These are phyloP conservation scores for Fagus crenata DNA, from an alignment of 306 rosid genomes.

Conservation along the genomic window DNA sequence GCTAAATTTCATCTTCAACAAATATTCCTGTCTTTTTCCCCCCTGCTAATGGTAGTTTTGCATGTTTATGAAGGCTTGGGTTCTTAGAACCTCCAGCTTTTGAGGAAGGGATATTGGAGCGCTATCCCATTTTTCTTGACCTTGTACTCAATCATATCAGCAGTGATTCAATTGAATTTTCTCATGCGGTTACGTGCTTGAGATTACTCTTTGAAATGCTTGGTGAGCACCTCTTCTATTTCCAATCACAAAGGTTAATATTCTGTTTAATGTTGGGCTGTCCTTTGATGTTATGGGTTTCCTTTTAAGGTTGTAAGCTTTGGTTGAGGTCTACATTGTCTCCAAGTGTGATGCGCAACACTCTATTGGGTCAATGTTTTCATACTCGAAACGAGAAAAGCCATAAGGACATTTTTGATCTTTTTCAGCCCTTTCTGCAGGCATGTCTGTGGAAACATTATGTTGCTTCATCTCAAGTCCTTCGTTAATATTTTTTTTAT, in stretches of 20 bases:
- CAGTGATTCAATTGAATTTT: constrained; percentile 79
- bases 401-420: constrained; percentile 94
- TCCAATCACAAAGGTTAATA: constrained; percentile 14
- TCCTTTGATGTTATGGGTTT: constrained; percentile 31
- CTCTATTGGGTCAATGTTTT: constrained; percentile 95
- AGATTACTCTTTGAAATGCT: constrained; percentile 87
- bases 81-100: constrained; percentile 91
- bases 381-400: constrained; percentile 89
- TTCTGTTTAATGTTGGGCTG: constrained; percentile 5
- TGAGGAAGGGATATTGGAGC: constrained; percentile 97
- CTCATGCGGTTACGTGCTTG: constrained; percentile 92
- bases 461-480: constrained; percentile 22
- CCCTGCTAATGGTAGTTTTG: constrained; percentile 26
- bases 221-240: constrained; percentile 47
- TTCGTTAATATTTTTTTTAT: background rate
- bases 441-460: constrained; percentile 50
- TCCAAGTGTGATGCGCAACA: constrained; percentile 92
- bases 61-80: constrained; percentile 68
- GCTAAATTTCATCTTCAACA: constrained; percentile 21
- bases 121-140: constrained; percentile 87
- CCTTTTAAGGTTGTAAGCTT: constrained; percentile 80
- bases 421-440: constrained; percentile 91
- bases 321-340: constrained; percentile 94
- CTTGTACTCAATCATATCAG: constrained; percentile 88
- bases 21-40: background rate